Percentiles rank a stretch among this genome's conserved stretches.
Conservation (phyloP, 2,329 filamentous ascomycete species). For the Sphaerulina musiva region DNA sequence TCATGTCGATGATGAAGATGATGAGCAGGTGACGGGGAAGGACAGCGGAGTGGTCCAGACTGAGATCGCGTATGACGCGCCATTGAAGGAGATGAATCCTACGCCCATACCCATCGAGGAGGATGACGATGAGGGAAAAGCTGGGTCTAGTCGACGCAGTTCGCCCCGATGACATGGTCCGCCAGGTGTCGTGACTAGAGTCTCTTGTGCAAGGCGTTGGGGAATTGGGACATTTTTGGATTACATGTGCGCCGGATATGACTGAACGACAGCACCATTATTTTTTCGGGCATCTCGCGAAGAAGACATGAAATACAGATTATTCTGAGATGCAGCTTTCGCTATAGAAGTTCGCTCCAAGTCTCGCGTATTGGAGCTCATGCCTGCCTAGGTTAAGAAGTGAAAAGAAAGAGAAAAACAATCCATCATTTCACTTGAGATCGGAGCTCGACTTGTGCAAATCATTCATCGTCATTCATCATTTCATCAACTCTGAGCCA, state of each 20-base stretch:
- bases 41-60: not conserved
- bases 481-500: no score
- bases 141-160: not conserved
- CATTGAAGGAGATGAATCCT: conserved; percentile 24
- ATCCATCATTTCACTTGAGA: no score
- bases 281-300: no score
- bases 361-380: no score
- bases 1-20: conserved; percentile 12
- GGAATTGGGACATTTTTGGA: not conserved
- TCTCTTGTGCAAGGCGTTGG: not conserved
- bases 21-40: conserved; percentile 9
- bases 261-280: not conserved
- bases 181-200: not conserved
- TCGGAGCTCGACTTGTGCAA: no score
- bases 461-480: no score
- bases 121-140: not conserved
- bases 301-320: no score
- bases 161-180: not conserved
- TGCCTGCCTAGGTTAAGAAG: no score
- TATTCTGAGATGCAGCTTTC: no score
- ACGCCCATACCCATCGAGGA: conserved; percentile 17
- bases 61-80: conserved; percentile 9
- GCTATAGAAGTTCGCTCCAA: no score
- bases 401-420: no score
- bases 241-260: not conserved